A percentile compares a stretch with the other conserved stretches of the same genome.
phyloP scores from a whole-genome alignment of 75 land plant genomes.

The Pinus taeda region DNA sequence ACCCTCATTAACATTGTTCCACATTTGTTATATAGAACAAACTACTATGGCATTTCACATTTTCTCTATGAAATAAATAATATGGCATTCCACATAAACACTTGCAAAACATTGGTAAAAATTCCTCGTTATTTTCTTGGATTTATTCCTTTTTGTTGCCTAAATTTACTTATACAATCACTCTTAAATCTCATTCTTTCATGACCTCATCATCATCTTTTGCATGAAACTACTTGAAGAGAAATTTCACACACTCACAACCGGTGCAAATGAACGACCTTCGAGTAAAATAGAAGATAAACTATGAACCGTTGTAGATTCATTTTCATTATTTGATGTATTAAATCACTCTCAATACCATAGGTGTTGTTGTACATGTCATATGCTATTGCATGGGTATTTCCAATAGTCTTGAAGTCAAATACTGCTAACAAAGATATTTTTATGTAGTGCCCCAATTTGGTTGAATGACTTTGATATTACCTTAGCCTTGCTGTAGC shows the following conservation, averaged over 20 bases:
- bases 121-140: not conserved
- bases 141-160: not conserved
- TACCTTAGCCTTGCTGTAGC: no score
- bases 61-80: not conserved
- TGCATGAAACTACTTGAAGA: conserved; percentile 48
- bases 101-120: not conserved
- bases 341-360: conserved; percentile 1
- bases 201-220: not conserved
- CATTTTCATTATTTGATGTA: conserved; percentile 52
- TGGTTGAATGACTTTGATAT: no score
- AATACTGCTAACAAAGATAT: not conserved
- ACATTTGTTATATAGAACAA: no score
- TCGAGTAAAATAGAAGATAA: conserved; percentile 29
- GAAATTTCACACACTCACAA: conserved; percentile 89
- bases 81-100: not conserved
- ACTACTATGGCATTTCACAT: not conserved
- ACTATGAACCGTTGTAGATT: conserved; percentile 69
- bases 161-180: no score
- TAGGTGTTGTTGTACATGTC: not conserved
- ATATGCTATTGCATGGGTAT: not conserved
- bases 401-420: not conserved
- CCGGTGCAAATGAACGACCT: conserved; percentile 94
- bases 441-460: not conserved
- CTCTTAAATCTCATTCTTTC: not conserved
- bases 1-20: not conserved